Evolutionary conservation across 2,329 filamentous ascomycete species (phyloP).

Genomic region (Cladophialophora chaetospira): DNA sequence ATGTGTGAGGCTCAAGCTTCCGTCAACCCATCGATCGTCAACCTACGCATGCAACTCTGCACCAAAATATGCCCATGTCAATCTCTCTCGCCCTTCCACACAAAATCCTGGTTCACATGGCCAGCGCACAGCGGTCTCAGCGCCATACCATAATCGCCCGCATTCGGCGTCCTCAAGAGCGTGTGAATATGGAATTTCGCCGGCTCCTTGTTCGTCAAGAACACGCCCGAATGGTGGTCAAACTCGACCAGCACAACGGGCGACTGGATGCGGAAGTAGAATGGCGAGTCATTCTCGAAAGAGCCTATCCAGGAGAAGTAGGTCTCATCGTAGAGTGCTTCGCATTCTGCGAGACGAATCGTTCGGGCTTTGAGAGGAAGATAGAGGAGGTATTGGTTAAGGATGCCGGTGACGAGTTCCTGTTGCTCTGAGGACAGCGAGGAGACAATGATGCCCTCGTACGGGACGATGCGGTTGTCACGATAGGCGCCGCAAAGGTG

Average conservation of each 20-base stretch:
- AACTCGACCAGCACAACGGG: constrained; percentile 74
- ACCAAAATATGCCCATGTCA: not conserved
- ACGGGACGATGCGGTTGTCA: constrained; percentile 75
- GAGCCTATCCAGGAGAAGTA: constrained; percentile 80
- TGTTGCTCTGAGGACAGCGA: constrained; percentile 54
- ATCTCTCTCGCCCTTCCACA: constrained; percentile 35
- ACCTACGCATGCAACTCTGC: no score
- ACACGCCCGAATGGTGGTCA: constrained; percentile 77
- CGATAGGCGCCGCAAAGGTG: constrained; percentile 77
- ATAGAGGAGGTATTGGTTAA: constrained; percentile 68
- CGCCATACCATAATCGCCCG: constrained; percentile 71
- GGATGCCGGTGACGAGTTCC: constrained; percentile 58
- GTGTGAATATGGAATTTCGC: constrained; percentile 79
- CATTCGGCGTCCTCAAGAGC: constrained; percentile 69
- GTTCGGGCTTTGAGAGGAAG: constrained; percentile 60
- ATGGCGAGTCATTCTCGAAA: constrained; percentile 64
- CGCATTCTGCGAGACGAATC: constrained; percentile 58
- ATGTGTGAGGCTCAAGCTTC: no score
- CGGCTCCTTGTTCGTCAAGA: constrained; percentile 70
- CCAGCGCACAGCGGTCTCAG: constrained; percentile 44
- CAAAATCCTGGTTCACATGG: constrained; percentile 39
- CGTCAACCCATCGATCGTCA: not conserved
- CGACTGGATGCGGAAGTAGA: constrained; percentile 77
- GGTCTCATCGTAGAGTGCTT: constrained; percentile 65
- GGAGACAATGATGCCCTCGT: constrained; percentile 65